Evolutionary conservation across 2,329 filamentous ascomycete species (phyloP).

Genomic region (Remersonia thermophila): DNA sequence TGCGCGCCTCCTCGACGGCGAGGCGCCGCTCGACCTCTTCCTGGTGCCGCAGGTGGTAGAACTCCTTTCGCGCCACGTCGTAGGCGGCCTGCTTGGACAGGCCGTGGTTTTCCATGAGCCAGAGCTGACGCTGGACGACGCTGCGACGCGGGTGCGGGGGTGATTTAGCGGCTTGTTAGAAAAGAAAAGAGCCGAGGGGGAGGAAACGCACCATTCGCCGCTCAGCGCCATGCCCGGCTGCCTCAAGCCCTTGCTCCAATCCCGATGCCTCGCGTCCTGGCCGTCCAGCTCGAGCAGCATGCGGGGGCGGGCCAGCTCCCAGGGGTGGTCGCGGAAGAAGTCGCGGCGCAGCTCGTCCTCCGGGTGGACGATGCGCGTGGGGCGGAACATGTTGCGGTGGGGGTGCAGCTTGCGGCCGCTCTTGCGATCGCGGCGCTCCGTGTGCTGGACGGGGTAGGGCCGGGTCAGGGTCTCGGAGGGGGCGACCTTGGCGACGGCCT

Average conservation of each 20-base stretch:
- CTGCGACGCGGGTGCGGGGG: conserved; percentile 39
- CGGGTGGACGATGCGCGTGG: conserved; percentile 63
- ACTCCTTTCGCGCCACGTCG: conserved; percentile 76
- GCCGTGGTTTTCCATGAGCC: conserved; percentile 57
- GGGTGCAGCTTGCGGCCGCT: conserved; percentile 47
- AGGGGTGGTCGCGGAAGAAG: conserved; percentile 92
- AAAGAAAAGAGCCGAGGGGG: too few relatives aligned
- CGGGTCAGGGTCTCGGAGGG: conserved; percentile 47
- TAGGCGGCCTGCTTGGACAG: conserved; percentile 61
- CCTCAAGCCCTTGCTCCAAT: conserved; percentile 65
- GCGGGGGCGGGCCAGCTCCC: conserved; percentile 85
- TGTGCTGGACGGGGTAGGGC: conserved; percentile 37
- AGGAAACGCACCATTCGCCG: conserved; percentile 69
- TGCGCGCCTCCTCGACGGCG: conserved; percentile 74
- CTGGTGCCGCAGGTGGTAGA: conserved; percentile 71
- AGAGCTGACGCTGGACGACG: conserved; percentile 84
- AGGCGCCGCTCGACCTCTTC: conserved; percentile 75
- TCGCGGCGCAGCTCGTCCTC: conserved; percentile 70
- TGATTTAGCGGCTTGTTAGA: not conserved
- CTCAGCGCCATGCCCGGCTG: conserved; percentile 67
- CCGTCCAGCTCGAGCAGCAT: conserved; percentile 78
- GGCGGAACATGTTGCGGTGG: conserved; percentile 67
- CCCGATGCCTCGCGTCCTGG: conserved; percentile 59
- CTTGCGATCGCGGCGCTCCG: conserved; percentile 24
- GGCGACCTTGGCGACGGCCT: conserved; percentile 39